Conservation (phyloP, 228 moss, liverwort and hornwort species). For the Sphagnum magellanicum region DNA sequence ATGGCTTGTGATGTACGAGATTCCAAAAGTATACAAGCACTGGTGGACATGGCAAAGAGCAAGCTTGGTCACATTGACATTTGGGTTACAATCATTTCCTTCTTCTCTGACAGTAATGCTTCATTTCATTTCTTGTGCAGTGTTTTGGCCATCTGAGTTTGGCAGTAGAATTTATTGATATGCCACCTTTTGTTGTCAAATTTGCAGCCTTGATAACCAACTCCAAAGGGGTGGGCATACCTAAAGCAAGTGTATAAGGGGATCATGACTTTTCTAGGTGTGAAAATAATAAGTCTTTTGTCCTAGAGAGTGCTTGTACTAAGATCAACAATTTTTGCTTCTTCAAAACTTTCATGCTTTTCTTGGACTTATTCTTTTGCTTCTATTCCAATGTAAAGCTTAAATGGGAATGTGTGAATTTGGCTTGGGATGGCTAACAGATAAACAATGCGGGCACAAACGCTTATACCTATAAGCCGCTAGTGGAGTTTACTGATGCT, state of each 20-base stretch:
- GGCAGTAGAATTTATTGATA: not conserved
- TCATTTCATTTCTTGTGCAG: not conserved
- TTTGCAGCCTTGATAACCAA: not conserved
- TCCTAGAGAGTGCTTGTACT: too few relatives aligned
- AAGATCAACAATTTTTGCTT: too few relatives aligned
- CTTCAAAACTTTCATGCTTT: too few relatives aligned
- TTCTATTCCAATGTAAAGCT: not conserved
- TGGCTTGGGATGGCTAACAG: conserved; percentile 21
- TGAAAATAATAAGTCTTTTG: too few relatives aligned
- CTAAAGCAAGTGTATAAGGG: not conserved
- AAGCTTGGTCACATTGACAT: conserved; percentile 71
- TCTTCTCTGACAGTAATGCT: not conserved
- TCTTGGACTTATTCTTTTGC: not conserved
- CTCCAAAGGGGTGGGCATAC: not conserved
- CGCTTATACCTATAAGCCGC: conserved; percentile 78
- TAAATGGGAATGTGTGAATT: not conserved
- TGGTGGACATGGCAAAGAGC: conserved; percentile 56
- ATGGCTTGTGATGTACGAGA: conserved; percentile 85
- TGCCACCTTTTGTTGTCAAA: not conserved
- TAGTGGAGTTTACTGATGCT: conserved; percentile 87
- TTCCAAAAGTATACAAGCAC: conserved; percentile 67
- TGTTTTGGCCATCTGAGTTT: not conserved
- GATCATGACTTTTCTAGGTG: not conserved
- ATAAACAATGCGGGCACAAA: conserved; percentile 99
- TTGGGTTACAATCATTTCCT: conserved; percentile 46